Conservation (phyloP, 305 asterid species). For the Fraxinus xanthoxyloides region DNA sequence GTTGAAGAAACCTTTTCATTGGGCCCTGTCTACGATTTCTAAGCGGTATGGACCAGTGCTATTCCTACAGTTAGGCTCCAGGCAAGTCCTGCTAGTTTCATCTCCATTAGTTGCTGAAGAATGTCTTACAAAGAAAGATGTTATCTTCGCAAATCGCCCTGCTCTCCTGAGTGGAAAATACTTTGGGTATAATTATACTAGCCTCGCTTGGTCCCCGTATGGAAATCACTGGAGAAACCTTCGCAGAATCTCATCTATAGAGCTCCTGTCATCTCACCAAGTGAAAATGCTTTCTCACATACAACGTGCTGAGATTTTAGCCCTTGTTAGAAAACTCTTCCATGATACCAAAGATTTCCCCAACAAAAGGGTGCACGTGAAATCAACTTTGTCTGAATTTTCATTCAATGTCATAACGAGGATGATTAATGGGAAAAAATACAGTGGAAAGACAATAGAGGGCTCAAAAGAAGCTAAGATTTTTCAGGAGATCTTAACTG, state of each 20-base stretch:
- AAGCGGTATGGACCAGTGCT: slow-evolving; percentile 27
- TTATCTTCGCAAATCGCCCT: slow-evolving; percentile 25
- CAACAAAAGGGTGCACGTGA: slow-evolving; percentile 41
- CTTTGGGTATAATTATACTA: neutral
- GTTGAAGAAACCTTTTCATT: slow-evolving; percentile 29
- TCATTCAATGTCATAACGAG: slow-evolving; percentile 68
- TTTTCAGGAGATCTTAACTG: slow-evolving; percentile 54
- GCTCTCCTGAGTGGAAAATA: neutral
- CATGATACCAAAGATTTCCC: slow-evolving; percentile 27
- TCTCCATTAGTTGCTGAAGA: slow-evolving; percentile 36
- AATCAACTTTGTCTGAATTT: slow-evolving; percentile 57
- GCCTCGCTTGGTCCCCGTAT: neutral
- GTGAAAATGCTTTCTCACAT: slow-evolving; percentile 29
- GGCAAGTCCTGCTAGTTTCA: slow-evolving; percentile 33
- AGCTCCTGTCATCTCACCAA: slow-evolving; percentile 19
- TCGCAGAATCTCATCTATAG: neutral
- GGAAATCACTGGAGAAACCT: slow-evolving; percentile 7
- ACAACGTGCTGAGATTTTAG: slow-evolving; percentile 53
- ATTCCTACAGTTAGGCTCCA: slow-evolving; percentile 30
- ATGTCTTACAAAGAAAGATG: slow-evolving; percentile 31
- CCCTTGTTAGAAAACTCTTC: slow-evolving; percentile 34
- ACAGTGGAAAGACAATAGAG: slow-evolving; percentile 52
- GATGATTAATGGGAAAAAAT: slow-evolving; percentile 78
- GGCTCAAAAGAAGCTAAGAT: slow-evolving; percentile 50
- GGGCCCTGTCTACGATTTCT: slow-evolving; percentile 21